Evolutionary conservation across 805 yeast species (phyloP), one percentile per base, ranked within the genome.

Genomic region (Saccharomycopsis sp.): DNA sequence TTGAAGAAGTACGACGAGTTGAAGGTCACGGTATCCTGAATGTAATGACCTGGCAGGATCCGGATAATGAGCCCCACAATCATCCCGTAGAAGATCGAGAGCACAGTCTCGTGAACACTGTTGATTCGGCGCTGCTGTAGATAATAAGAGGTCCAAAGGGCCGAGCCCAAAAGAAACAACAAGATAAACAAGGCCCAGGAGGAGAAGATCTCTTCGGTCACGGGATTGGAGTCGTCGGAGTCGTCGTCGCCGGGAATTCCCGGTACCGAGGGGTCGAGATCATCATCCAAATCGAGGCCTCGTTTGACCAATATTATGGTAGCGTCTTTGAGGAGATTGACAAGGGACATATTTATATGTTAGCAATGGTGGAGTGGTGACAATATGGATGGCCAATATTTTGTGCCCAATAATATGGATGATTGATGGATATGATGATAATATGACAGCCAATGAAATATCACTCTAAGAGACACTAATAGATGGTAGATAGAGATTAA

Each of bases 31-130:
- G 96, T 90, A 68, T 92, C 96, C 73, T 96, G 99, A 66, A 94
- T 96, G 72, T 90, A 91, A 70, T 91, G 97, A 53, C 99, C 99
- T 0, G 99, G 99, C 2, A 90, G 80, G 22, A 93, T 78, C 65
- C 99, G 80, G 61, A 96, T 91, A 22, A 94, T 81, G 38, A 96
- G 72, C 0, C 99, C 99, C 25, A 94, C 96, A 53, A 90, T 78
- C 98, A 90, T 92, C 20, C 99, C 99, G 66, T 93, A 91, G 69
- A 94, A 91, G 60, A 94, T 94, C 1, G 98, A 90, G 52, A 96
- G 75, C 47, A 94, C 98, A 0, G 99, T 94, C 73, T 94, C 99
- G 72, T 94, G 99, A n/a, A 94, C 83, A 2, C 97, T 96, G 71
- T 89, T 92, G 66, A 94, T 93, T 64, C 94, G 80, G 65, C 89